phyloP scores from a whole-genome alignment of 1,139 yeast genomes.

The Candida dubliniensis region DNA sequence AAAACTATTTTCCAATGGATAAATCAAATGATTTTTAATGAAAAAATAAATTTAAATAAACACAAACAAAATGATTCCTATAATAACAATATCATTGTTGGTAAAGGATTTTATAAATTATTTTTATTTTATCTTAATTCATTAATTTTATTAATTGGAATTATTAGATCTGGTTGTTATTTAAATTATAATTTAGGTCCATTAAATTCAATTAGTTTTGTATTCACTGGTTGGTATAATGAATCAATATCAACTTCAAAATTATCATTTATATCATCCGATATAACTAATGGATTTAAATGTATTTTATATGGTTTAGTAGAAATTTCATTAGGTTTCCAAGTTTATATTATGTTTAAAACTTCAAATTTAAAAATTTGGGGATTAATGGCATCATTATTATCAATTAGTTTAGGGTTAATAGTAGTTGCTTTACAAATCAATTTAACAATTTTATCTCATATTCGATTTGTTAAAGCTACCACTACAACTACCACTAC shows the following conservation, averaged over 20 bases:
- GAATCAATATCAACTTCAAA: too few species aligned
- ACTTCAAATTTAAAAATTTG: conserved; percentile 45
- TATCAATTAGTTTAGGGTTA: conserved; percentile 46
- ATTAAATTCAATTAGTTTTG: conserved; percentile 48
- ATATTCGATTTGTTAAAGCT: conserved; percentile 6
- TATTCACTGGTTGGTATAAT: conserved; percentile 47
- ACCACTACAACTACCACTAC: background rate
- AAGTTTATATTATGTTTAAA: conserved; percentile 66
- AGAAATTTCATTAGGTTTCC: conserved; percentile 67
- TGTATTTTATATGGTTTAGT: conserved; percentile 58
- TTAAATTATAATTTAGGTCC: conserved; percentile 54
- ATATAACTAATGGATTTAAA: conserved; percentile 62
- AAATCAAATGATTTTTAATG: too few species aligned
- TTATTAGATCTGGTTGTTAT: conserved; percentile 61
- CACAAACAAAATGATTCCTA: too few species aligned
- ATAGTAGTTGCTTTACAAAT: conserved; percentile 57
- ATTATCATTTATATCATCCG: conserved; percentile 37
- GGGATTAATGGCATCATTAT: conserved; percentile 39
- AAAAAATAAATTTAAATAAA: too few species aligned
- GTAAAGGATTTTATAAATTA: conserved; percentile 33
- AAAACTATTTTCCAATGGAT: too few species aligned
- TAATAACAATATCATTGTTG: conserved; percentile 31
- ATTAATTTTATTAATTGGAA: conserved; percentile 50
- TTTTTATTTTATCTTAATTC: conserved; percentile 74
- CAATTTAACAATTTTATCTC: conserved; percentile 25